phyloP scores from a whole-genome alignment of 1,284 basidiomycete species.

The Dichomitus squalens region DNA sequence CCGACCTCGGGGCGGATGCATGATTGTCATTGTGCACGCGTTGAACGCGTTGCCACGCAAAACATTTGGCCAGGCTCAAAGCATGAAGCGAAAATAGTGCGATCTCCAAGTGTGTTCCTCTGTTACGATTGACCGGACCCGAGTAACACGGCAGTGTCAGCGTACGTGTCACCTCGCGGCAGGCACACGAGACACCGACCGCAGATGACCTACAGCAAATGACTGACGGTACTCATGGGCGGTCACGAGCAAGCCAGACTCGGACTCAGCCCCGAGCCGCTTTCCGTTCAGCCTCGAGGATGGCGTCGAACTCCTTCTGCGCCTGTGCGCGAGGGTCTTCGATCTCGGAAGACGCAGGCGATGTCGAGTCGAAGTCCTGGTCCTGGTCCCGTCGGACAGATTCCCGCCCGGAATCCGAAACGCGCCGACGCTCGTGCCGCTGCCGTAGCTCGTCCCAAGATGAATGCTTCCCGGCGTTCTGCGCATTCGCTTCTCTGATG shows the following conservation, averaged over 20 bases:
- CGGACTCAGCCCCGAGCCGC: slow-evolving; percentile 23
- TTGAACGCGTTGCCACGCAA: not conserved
- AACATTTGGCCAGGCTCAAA: not conserved
- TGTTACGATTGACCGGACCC: not conserved
- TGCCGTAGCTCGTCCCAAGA: slow-evolving; percentile 71
- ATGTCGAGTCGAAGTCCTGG: not conserved
- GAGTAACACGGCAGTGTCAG: not conserved
- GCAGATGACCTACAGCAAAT: not conserved
- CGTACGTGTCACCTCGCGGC: not conserved
- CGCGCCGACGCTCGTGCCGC: slow-evolving; percentile 48
- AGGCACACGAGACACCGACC: not conserved
- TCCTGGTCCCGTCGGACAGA: slow-evolving; percentile 10
- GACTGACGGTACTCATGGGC: not conserved
- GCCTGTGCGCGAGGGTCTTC: slow-evolving; percentile 44
- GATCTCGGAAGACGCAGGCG: slow-evolving; percentile 11
- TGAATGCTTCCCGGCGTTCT: slow-evolving; percentile 44
- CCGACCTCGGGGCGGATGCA: too few relatives aligned
- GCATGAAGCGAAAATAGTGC: not conserved
- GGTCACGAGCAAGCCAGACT: not conserved
- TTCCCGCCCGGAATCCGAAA: slow-evolving; percentile 4
- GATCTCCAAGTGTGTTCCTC: not conserved
- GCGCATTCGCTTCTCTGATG: slow-evolving; percentile 58
- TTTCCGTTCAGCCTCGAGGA: slow-evolving; percentile 58
- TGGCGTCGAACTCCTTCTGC: slow-evolving; percentile 59
- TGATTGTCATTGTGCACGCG: too few relatives aligned